Base-by-base conservation (phyloP, 1,139 yeast genomes). In the Meyerozyma athensensis region DNA sequence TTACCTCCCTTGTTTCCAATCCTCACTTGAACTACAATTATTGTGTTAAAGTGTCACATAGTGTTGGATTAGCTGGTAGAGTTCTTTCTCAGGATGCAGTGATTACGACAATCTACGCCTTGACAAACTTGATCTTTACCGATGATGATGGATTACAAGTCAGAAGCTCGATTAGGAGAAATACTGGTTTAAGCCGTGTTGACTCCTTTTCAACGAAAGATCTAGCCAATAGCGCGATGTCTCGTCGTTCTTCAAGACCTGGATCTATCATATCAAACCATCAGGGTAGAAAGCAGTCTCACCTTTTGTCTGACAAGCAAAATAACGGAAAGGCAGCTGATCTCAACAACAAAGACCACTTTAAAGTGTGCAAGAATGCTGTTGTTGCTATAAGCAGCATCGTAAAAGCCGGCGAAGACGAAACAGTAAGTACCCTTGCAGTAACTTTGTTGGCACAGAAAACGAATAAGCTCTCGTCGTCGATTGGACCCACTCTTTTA, bases 401-500 rank as follows among this genome's bases (percentile, higher is more conserved):
- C 36, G 80, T 92, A 0, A 74, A 77, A 30, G 70, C 73, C 30
- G 84, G 87, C 50, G 74, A 78, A 36, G 95, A 86, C 48, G 81
- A 79, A 42, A 75, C 86, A 19, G 84, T 90, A 26, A 78, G 86
- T n/a, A 81, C 86, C 1, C 70, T 92, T 45, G 82, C 95, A 0
- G 80, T 86, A 6, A 84, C 96, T 0, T 81, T 92, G 33, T 68
- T 92, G 40, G 77, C 86, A 13, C 97, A 92, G 59, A 92, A 92
- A 53, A 48, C 71, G 1, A 52, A 65, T 31, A 48, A 52, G 30
- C 41, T 50, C 40, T 53, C 49, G 38, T 39, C 56, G 7, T 39
- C 50, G n/a, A 58, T 63, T 46, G 73, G 72, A 19, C 60, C 63
- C 2, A 56, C 68, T 23, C 66, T 79, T 36, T 61, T 82, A 34